Base-by-base conservation (phyloP, 352 stramenopile species). In the Globisporangium splendens region DNA sequence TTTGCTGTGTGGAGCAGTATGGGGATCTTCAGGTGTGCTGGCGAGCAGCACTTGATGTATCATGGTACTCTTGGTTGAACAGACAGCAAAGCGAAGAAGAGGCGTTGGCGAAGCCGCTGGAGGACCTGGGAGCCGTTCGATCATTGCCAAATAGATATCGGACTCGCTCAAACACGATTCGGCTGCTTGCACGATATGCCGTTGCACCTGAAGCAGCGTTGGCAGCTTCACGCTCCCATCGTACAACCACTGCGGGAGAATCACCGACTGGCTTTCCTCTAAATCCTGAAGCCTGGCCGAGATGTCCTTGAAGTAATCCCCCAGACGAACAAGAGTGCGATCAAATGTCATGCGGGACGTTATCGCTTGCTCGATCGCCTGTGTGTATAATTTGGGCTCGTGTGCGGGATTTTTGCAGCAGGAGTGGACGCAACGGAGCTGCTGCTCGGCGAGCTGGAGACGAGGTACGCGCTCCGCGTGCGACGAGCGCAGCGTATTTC, bases 111-210 rank as follows among this genome's bases (percentile, higher is more conserved):
- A 71, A 0, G 62, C 54, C 13, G 49, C 46, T 13, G 62, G 59
- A 0, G 67, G 76, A 43, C 71, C 72, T 1, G 79, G 75, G n/a
- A 89, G 63, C 1, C 61, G 46, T 42, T 93, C 79, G 41, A 75
- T 70, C 64, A 91, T 77, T 1, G 65, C 79, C 11, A 93, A 35
- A 62, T 93, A 93, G 42, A 91, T 48, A 51, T 91, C 83, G 35
- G 75, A 88, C 33, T 91, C 79, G 39, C 59, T 79, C 31, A 93
- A 62, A 57, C 81, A 91, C 15, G 59, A 46, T 44, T 88, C 68
- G 8, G 81, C 70, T 12, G 66, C 66, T 33, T 86, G 75, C 1
- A 91, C 59, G 28, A 91, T 66, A 21, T 77, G 71, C 7, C 79
- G 72, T 46, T 91, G 79, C 0, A 73, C 52, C 54, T 93, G 83